Percentiles rank a stretch among this genome's conserved stretches.
Evolutionary conservation across 2,329 filamentous ascomycete genomes (phyloP).

Genomic region (Diaporthe australafricana): DNA sequence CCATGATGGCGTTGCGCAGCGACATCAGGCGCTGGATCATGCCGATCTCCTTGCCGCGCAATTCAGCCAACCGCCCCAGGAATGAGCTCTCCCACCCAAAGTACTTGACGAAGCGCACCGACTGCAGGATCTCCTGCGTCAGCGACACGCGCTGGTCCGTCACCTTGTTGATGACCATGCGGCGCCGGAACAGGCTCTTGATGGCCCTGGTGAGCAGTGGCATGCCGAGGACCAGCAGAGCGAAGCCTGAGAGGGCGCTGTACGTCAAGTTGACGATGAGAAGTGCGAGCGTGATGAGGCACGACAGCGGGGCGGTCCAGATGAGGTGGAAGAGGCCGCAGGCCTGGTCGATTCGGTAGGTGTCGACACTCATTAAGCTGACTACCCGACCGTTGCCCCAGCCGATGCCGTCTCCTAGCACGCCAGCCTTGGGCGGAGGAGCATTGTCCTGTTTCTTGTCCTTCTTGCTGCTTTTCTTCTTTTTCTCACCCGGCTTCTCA

Average conservation of each 20-base stretch:
- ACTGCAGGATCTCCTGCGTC: constrained; percentile 91
- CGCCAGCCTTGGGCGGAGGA: constrained; percentile 56
- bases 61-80: constrained; percentile 77
- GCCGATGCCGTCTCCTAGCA: constrained; percentile 78
- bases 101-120: constrained; percentile 94
- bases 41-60: constrained; percentile 81
- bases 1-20: constrained; percentile 87
- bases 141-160: constrained; percentile 92
- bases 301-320: constrained; percentile 86
- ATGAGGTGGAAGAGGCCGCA: constrained; percentile 90
- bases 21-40: constrained; percentile 87
- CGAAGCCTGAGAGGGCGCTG: constrained; percentile 90
- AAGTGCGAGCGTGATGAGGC: constrained; percentile 82
- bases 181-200: constrained; percentile 78
- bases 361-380: constrained; percentile 95
- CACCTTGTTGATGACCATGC: constrained; percentile 88
- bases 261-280: constrained; percentile 90
- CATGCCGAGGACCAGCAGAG: constrained; percentile 80
- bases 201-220: constrained; percentile 84
- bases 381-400: constrained; percentile 95
- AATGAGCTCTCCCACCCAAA: constrained; percentile 97
- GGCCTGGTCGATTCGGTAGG: constrained; percentile 90
- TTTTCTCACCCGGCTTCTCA: constrained; percentile 59
- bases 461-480: constrained; percentile 47
- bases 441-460: constrained; percentile 39